Evolutionary conservation across 352 stramenopile genomes (phyloP).

Genomic region (Phytophthora tubulina): DNA sequence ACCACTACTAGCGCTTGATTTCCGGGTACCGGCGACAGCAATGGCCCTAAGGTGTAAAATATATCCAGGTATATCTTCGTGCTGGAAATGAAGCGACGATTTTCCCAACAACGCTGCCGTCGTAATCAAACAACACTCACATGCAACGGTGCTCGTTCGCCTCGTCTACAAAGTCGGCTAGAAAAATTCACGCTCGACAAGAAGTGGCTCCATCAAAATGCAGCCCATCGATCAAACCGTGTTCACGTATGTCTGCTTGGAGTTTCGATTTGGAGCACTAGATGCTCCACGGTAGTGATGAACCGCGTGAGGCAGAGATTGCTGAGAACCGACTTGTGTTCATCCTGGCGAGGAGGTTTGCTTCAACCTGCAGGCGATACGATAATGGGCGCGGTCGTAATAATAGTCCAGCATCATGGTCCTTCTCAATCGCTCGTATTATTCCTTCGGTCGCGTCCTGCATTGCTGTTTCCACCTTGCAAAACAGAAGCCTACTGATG

Average conservation of each 20-base stretch:
- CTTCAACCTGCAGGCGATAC: constrained; percentile 4
- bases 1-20: constrained; percentile 13
- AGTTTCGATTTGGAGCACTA: not conserved
- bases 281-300: not conserved
- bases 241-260: not conserved
- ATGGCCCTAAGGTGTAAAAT: not conserved
- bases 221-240: constrained; percentile 13
- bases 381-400: constrained; percentile 1
- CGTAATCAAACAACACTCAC: constrained; percentile 21
- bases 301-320: constrained; percentile 7
- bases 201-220: constrained; percentile 22
- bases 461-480: not conserved
- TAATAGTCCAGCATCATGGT: not conserved
- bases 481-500: not conserved
- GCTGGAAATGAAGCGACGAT: constrained; percentile 9
- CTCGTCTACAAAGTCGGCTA: constrained; percentile 27
- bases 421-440: not conserved
- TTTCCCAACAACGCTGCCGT: not conserved
- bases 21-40: constrained; percentile 3
- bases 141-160: constrained; percentile 11
- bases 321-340: constrained; percentile 4
- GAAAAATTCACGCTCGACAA: constrained; percentile 24
- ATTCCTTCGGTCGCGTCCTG: not conserved
- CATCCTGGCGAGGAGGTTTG: not conserved
- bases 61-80: constrained; percentile 6